phyloP scores from a whole-genome alignment of 164 flowering plant genomes.

The Kingdonia uniflora region DNA sequence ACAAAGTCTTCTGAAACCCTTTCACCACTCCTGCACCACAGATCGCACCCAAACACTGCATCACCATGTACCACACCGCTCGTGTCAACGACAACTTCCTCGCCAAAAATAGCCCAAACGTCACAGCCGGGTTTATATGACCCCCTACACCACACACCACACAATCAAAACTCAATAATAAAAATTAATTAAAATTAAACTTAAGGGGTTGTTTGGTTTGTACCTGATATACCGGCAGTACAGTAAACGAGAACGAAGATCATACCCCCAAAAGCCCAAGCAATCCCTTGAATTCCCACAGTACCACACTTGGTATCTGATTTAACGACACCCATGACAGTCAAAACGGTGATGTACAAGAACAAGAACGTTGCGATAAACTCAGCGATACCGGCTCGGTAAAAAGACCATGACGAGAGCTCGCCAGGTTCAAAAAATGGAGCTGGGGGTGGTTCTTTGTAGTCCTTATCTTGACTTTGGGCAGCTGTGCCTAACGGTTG shows the following conservation, averaged over 20 bases:
- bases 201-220: not conserved
- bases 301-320: constrained; percentile 31
- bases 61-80: constrained; percentile 69
- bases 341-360: constrained; percentile 49
- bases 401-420: constrained; percentile 56
- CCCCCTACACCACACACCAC: constrained; percentile 33
- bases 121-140: constrained; percentile 83
- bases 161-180: not conserved
- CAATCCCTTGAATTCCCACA: constrained; percentile 59
- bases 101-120: constrained; percentile 71
- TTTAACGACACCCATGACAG: constrained; percentile 58
- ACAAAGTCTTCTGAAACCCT: constrained; percentile 31
- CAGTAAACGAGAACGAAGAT: constrained; percentile 83
- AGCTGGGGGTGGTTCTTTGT: constrained; percentile 45
- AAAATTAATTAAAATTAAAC: not conserved
- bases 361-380: constrained; percentile 76
- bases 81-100: constrained; percentile 66
- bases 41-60: constrained; percentile 83
- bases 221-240: constrained; percentile 76
- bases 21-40: constrained; percentile 86
- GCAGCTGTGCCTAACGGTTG: constrained; percentile 43
- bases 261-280: constrained; percentile 60
- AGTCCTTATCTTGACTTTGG: constrained; percentile 43
- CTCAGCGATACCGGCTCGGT: constrained; percentile 87
- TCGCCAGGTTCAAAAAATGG: constrained; percentile 47